Conservation (phyloP, 2,329 filamentous ascomycete genomes). For the Neofusicoccum sp. region DNA sequence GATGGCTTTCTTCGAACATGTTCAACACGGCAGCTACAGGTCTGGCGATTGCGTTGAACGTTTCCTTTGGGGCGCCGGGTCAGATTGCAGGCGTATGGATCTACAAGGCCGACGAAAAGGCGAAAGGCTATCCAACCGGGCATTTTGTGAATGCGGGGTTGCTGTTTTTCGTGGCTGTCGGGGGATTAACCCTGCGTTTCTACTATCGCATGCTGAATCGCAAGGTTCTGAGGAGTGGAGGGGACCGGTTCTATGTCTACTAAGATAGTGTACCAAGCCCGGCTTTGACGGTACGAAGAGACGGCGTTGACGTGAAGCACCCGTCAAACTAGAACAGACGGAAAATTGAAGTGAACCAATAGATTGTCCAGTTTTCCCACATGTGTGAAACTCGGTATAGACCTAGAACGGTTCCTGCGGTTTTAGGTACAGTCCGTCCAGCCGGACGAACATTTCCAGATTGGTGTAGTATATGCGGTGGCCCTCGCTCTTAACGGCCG, state of each 20-base stretch:
- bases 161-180: constrained; percentile 60
- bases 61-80: constrained; percentile 67
- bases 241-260: constrained; percentile 18
- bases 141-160: constrained; percentile 69
- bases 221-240: constrained; percentile 20
- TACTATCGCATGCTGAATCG: constrained; percentile 58
- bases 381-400: not conserved
- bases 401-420: not conserved
- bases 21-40: constrained; percentile 66
- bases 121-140: constrained; percentile 67
- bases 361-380: not conserved
- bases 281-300: not conserved
- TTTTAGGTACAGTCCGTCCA: not conserved
- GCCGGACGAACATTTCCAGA: constrained; percentile 8
- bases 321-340: not conserved
- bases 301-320: not conserved
- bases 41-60: constrained; percentile 70
- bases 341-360: constrained; percentile 4
- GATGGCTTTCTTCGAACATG: constrained; percentile 71
- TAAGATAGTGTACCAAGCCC: constrained; percentile 3
- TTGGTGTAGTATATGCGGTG: constrained; percentile 1
- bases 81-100: constrained; percentile 77
- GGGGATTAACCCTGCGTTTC: constrained; percentile 56
- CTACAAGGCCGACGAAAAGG: constrained; percentile 65
- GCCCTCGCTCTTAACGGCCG: constrained; percentile 4